Base-by-base conservation (phyloP, 1,284 basidiomycete species). In the Rhodofomes roseus region DNA sequence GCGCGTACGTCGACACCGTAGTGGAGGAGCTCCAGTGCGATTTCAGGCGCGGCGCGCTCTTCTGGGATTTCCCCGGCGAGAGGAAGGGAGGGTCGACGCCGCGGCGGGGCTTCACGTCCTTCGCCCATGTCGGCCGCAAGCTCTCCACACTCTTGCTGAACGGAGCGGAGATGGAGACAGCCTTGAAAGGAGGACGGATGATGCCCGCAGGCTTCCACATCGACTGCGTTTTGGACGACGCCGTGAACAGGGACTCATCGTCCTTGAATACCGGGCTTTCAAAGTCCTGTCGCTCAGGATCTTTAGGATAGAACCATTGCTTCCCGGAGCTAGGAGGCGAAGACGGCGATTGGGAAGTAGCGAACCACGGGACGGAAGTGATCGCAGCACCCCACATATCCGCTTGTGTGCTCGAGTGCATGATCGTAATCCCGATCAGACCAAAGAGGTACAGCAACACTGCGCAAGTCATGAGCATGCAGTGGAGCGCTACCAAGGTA, bases 321-420 rank as follows among this genome's bases (percentile, higher is more conserved):
- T 40, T 37, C 4, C 18, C 22, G 23, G 4, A 20, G 50, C 22
- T 39, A 16, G 57, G 31, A 39, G 53, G 22, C 34, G n/a, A n/a
- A n/a, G 4, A 14, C 44, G 27, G 51, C 54, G 23, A 23, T 23
- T 46, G 22, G 51, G 53, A 25, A 46, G 51, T 46, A 56, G 52
- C 65, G 67, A 86, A 89, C 87, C 87, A 89, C n/a, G 78, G 75
- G 25, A 87, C 74, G 11, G 70, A 66, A 62, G 81, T 79, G 41
- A 88, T 69, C 2, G 79, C 77, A 36, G 73, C 73, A 23, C 60
- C 71, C 85, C 85, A 89, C 56, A 89, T 73, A 34, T 74, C 71
- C 5, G 79, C 76, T 61, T 79, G 69, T 22, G 65, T 61, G 51
- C 62, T 64, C 40, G 73, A 67, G 62, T 88, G 86, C 2, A 75